Percentiles rank a stretch among this genome's conserved stretches.
These are phyloP conservation scores for Brettanomyces anomalus DNA, from an alignment of 805 yeast genomes.

Conservation along the genomic window DNA sequence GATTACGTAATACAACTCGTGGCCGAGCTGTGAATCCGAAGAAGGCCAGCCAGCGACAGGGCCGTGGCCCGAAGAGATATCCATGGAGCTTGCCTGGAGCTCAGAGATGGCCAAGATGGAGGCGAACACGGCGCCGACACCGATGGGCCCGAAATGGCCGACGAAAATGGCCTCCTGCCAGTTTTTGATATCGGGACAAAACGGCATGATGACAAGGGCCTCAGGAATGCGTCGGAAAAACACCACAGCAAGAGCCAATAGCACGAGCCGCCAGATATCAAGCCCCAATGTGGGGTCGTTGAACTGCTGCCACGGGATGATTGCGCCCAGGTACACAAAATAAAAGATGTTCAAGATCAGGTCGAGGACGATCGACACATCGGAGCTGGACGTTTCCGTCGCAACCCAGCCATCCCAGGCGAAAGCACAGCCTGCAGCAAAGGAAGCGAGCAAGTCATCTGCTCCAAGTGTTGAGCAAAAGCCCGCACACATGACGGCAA, in stretches of 20 bases:
- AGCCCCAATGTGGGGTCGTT: conserved; percentile 36
- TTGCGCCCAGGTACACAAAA: conserved; percentile 59
- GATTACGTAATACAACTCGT: conserved; percentile 19
- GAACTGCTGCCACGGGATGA: conserved; percentile 59
- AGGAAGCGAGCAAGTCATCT: conserved; percentile 64
- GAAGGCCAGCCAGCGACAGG: conserved; percentile 18
- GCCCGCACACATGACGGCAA: conserved; percentile 48
- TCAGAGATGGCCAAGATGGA: conserved; percentile 22
- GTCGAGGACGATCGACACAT: conserved; percentile 54
- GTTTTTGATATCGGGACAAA: conserved; percentile 48
- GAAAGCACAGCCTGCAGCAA: conserved; percentile 61
- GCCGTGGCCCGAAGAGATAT: conserved; percentile 22
- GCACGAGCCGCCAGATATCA: conserved; percentile 40
- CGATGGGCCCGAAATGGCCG: conserved; percentile 72
- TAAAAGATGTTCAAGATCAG: conserved; percentile 51
- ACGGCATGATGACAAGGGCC: conserved; percentile 42
- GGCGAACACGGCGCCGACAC: conserved; percentile 30
- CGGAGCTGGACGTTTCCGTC: conserved; percentile 40
- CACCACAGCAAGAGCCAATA: conserved; percentile 41
- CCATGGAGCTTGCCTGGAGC: conserved; percentile 28
- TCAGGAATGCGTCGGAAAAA: conserved; percentile 46
- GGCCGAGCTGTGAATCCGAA: conserved; percentile 1
- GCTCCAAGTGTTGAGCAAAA: conserved; percentile 56
- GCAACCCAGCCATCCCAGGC: conserved; percentile 65
- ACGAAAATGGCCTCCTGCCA: conserved; percentile 61